Percentiles rank a stretch among this genome's conserved stretches.
phyloP scores from a whole-genome alignment of 441 rosid genomes.

The Dalechampia spathulata region DNA sequence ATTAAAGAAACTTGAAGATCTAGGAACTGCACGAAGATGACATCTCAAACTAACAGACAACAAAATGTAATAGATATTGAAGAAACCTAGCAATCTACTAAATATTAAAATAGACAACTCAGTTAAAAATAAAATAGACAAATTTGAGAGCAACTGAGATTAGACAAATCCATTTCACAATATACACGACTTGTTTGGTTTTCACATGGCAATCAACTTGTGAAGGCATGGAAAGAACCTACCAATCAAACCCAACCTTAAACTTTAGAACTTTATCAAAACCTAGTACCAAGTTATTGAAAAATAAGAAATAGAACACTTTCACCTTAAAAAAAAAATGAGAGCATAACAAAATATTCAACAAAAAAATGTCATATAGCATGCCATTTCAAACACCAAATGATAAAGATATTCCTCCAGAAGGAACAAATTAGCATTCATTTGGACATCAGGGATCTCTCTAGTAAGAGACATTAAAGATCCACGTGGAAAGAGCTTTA shows the following conservation, averaged over 20 bases:
- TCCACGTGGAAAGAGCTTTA: slow-evolving; percentile 8
- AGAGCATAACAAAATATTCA: background rate
- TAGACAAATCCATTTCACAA: no score
- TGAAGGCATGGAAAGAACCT: no score
- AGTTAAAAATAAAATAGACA: background rate
- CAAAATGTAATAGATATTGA: background rate
- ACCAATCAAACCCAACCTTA: no score
- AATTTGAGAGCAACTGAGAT: background rate
- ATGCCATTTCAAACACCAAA: background rate
- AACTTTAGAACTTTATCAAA: no score
- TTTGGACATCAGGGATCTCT: background rate
- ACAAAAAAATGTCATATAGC: background rate
- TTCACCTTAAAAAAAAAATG: no score
- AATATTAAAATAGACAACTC: background rate
- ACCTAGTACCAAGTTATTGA: no score
- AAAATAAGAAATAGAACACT: no score
- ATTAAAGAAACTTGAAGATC: background rate
- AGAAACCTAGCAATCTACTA: background rate
- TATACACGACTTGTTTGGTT: no score
- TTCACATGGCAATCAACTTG: no score
- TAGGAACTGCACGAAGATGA: background rate
- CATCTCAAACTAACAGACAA: slow-evolving; percentile 1
- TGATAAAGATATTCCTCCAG: background rate
- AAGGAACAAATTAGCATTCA: background rate
- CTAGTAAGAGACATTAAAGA: background rate